Percentiles rank a stretch among this genome's conserved stretches.
Conservation (phyloP, 768 basidiomycete genomes). For the Naganishia friedmannii region DNA sequence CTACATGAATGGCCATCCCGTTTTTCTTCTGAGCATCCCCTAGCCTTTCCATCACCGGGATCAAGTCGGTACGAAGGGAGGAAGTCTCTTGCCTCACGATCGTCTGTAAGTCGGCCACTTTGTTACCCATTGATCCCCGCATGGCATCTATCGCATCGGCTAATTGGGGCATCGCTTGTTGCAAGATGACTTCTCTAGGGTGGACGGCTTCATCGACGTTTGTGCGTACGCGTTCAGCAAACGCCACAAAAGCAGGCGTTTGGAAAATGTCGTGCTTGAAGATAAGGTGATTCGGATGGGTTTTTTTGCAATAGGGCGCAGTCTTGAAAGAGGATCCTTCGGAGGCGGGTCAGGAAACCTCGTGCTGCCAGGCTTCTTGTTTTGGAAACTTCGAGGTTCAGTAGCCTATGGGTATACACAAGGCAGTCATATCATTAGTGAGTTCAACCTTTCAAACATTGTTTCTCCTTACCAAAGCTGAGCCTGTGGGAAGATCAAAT, state of each 20-base stretch:
- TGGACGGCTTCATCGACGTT: too few species aligned
- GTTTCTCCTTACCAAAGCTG: not conserved
- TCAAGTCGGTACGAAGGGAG: too few species aligned
- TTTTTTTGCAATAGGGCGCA: not conserved
- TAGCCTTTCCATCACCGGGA: too few species aligned
- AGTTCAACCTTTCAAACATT: not conserved
- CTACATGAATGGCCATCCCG: too few species aligned
- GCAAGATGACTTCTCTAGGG: too few species aligned
- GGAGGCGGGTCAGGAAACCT: not conserved
- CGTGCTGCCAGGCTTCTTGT: not conserved
- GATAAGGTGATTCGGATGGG: not conserved
- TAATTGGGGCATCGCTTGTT: too few species aligned
- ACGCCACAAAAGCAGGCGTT: not conserved
- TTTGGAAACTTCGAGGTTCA: not conserved
- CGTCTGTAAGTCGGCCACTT: too few species aligned
- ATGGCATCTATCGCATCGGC: too few species aligned
- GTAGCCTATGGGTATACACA: not conserved
- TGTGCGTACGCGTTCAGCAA: not conserved
- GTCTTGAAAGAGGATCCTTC: not conserved
- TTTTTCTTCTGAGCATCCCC: too few species aligned
- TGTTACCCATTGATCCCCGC: too few species aligned
- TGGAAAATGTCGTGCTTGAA: not conserved
- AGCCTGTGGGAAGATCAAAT: too few species aligned
- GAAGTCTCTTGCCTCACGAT: too few species aligned
- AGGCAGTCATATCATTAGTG: not conserved